A percentile compares a stretch with the other conserved stretches of the same genome.
phyloP scores from a whole-genome alignment of 192 early-diverging fungal genomes.

The Gamsiella multidivaricata region DNA sequence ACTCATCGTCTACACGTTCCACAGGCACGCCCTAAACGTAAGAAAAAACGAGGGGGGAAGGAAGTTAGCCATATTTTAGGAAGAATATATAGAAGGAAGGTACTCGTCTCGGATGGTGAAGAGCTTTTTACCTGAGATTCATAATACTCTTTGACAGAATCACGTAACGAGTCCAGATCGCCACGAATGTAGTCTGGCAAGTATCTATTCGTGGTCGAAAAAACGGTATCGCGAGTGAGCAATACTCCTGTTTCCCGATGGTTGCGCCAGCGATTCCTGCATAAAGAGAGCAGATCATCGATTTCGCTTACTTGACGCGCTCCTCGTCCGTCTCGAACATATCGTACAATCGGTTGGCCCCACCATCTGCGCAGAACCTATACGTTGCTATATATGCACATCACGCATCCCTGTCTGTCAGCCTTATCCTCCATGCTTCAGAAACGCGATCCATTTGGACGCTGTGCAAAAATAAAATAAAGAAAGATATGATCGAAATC shows the following conservation, averaged over 20 bases:
- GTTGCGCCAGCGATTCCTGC: too few relatives aligned
- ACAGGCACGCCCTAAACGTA: constrained; percentile 62
- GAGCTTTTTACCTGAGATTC: constrained; percentile 57
- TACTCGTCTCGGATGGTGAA: background rate
- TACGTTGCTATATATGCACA: constrained; percentile 67
- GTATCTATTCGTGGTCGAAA: constrained; percentile 54
- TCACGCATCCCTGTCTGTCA: too few relatives aligned
- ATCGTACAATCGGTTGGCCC: constrained; percentile 87
- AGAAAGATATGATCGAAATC: constrained; percentile 9
- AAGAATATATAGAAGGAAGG: too few relatives aligned
- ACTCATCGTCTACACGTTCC: constrained; percentile 55
- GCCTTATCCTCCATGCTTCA: too few relatives aligned
- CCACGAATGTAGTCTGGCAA: constrained; percentile 85
- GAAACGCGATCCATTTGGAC: background rate
- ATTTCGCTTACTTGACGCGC: constrained; percentile 47
- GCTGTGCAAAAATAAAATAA: background rate
- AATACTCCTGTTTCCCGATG: too few relatives aligned
- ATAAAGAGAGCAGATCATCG: too few relatives aligned
- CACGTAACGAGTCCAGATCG: constrained; percentile 85
- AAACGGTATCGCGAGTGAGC: background rate
- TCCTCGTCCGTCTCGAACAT: constrained; percentile 60
- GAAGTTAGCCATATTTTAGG: too few relatives aligned
- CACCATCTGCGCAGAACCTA: constrained; percentile 88
- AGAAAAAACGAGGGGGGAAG: background rate
- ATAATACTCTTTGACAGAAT: constrained; percentile 74